Conservation (phyloP, 2,329 filamentous ascomycete genomes). For the Emmonsia crescens region DNA sequence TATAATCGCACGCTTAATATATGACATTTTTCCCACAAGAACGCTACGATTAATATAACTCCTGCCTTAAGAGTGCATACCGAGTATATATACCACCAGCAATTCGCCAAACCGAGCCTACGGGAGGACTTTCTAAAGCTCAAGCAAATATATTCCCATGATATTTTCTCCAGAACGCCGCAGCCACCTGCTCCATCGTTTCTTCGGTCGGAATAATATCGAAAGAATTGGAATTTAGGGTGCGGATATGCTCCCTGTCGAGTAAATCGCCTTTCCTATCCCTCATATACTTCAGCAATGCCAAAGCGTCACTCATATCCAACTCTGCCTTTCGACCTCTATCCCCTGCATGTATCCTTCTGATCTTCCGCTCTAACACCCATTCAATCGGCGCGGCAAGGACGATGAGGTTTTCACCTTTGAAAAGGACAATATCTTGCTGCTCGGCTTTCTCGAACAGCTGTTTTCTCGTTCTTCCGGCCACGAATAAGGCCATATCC, state of each 20-base stretch:
- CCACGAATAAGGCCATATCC: slow-evolving; percentile 23
- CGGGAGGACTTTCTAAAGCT: neutral
- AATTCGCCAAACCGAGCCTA: neutral
- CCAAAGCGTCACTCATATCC: slow-evolving; percentile 22
- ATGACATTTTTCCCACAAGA: neutral
- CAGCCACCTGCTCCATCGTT: slow-evolving; percentile 22
- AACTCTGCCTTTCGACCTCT: slow-evolving; percentile 17
- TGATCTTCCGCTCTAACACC: slow-evolving; percentile 26
- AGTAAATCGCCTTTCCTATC: slow-evolving; percentile 16
- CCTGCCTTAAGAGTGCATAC: neutral
- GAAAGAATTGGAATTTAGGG: slow-evolving; percentile 20
- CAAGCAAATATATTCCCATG: slow-evolving; percentile 17
- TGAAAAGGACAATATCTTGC: slow-evolving; percentile 23
- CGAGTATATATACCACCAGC: neutral
- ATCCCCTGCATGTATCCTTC: slow-evolving; percentile 19
- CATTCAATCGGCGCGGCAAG: slow-evolving; percentile 26
- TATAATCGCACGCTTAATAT: neutral
- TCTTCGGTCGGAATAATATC: slow-evolving; percentile 19
- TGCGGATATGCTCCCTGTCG: slow-evolving; percentile 19
- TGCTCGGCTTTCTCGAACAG: slow-evolving; percentile 22
- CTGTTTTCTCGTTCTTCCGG: slow-evolving; percentile 14
- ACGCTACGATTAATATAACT: neutral
- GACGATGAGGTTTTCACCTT: slow-evolving; percentile 19
- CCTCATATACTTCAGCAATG: slow-evolving; percentile 20
- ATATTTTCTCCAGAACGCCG: slow-evolving; percentile 18